Evolutionary conservation across 2,329 filamentous ascomycete species (phyloP), one percentile per base, ranked within the genome.

Genomic region (Fusarium sp.): DNA sequence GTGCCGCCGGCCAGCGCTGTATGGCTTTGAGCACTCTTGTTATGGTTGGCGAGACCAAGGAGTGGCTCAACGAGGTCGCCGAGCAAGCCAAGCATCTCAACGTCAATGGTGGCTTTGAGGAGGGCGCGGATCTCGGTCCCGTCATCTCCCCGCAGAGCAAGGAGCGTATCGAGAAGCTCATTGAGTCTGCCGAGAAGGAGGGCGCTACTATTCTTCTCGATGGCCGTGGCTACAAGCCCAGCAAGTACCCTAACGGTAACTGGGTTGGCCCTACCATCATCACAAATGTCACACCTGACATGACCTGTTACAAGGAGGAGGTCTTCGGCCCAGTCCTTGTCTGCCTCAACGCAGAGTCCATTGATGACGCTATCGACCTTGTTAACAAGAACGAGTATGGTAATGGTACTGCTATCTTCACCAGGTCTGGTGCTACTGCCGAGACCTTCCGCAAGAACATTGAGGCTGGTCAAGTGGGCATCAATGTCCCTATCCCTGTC

Each of bases 361-460:
- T 96, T 63, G 92, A 95, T 79, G 93, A 94, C 60, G 94, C 93
- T 42, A 91, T 96, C 77, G 89, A 93, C 38, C 85, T 95, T 73
- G 95, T 96, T 86, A 96, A 96, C 85, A 87, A 85, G 69, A 96
- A 96, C 84, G 92, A 95, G 83, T 96, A 96, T 82, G 94, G 94
- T 76, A 96, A 96, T 85, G 94, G 94, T 75, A 91, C 91, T 17
- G 93, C 94, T 78, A 94, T 96, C 85, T 96, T 96, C 86, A 96
- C 94, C 20, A 88, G 89, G 73, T 93, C 90, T 26, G 94, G 94
- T 28, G 86, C 93, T 12, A 94, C 93, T 20, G 94, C 94, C 45
- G 91, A 92, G 80, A 88, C 88, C 31, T 96, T 96, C 89, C 91
- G 94, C 79, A 90, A 90, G 80, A 90, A 93, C 80, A 94, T 96